Base-by-base conservation (phyloP, 2,329 filamentous ascomycete genomes). In the Xylaria sp. region DNA sequence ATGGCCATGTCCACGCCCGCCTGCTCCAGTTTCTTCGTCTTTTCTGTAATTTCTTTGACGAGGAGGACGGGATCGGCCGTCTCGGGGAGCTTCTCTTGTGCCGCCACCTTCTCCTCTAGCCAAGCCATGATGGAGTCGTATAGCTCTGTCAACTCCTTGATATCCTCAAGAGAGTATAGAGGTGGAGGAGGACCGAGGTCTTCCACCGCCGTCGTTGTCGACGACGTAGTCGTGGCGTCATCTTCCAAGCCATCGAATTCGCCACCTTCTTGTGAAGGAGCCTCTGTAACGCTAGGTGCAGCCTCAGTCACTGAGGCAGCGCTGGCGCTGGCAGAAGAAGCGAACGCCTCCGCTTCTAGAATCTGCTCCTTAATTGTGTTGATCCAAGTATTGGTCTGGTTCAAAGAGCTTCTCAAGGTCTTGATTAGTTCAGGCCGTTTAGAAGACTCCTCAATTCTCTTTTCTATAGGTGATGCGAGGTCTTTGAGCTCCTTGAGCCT, bases 191-290 rank as follows among this genome's bases (percentile, higher is more conserved):
- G 86, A 0, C 87, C 86, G 60, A 80, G 79, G 50, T 86, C 82
- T 60, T 86, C 84, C 76, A 83, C 81, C 48, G 78, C 80, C 53
- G 79, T 82, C 72, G 78, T 87, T 74, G 76, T 77, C 4, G 77
- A 74, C 23, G 78, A 76, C 39, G 77, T 75, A 2, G 77, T 76
- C 8, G 77, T 76, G 15, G 83, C 80, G 25, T 93, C 91, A 60
- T 96, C 93, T 70, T 97, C 94, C 0, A 96, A 87, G n/a, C 89
- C 91, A 39, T 90, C 92, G 74, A 93, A 89, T 2, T 89, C 87
- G 45, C 83, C 84, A 12, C 77, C 69, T 23, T 77, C 70, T 13
- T 84, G 79, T 1, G 86, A 78, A 1, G 85, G 82, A 18, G 86
- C 81, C 5, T 86, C 77, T 1, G 84, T 81, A 20, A 83, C 78